Evolutionary conservation across 129 eudicot genomes (phyloP), one percentile per base, ranked within the genome.

Genomic region (Flaveria brownii): DNA sequence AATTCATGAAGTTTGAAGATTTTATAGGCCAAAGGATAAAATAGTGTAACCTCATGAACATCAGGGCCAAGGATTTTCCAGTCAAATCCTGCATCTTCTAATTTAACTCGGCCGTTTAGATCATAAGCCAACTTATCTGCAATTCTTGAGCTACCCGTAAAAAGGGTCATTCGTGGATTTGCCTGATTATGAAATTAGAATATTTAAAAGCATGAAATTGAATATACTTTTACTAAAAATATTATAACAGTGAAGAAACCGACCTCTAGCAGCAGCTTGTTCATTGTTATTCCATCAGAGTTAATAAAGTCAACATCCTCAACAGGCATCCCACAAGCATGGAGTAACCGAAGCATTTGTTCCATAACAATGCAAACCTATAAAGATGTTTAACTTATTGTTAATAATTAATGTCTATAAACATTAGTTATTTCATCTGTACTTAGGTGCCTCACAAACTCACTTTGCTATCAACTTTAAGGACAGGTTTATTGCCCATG

Each of bases 11-110:
- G 6, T 64, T 73, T 47, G 63, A 68, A 60, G 33, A 62, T 42
- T 28, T 50, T 70, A 9, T 7, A 52, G 13, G 9, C 33, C 5
- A 64, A 26, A 50, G 30, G 4, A 23, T 77, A 62, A 47, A 63
- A 51, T 11, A 74, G 20, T 66, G 6, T 56, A 70, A 93, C 97
- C 97, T 90, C 96, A 2, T 90, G 86, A 55, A 93, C 97, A 80
- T 93, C 97, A 45, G 98, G 98, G 39, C 97, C 97, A 70, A 93
- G 97, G 76, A 93, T 88, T 76, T 93, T 88, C 97, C 97, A 93
- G 74, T 93, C 97, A 81, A 88, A 93, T 55, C 98, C 98, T 60
- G 98, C 98, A 87, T 93, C 98, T 85, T 93, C 98, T 64, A 93
- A 73, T 81, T 84, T 93, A 72, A 93, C 18, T 15, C 88, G 88